Evolutionary conservation across 2,329 filamentous ascomycete species (phyloP).

Genomic region (Claviceps monticola): DNA sequence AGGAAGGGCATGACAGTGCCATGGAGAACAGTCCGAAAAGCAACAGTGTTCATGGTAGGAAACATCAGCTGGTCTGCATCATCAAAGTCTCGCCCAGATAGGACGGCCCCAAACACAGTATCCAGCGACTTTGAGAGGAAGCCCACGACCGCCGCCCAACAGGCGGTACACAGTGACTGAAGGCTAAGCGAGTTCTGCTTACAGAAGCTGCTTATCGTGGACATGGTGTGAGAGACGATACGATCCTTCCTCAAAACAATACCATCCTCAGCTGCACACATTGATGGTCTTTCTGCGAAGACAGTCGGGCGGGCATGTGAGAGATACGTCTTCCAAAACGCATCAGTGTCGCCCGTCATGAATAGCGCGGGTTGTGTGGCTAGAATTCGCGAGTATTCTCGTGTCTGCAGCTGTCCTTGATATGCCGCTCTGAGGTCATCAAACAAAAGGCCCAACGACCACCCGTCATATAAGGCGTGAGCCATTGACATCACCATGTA

Average conservation of each 20-base stretch:
- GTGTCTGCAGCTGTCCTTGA: slow-evolving; percentile 21
- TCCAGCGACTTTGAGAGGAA: slow-evolving; percentile 51
- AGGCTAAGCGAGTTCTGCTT: slow-evolving; percentile 52
- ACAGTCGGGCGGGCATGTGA: slow-evolving; percentile 30
- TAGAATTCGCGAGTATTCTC: slow-evolving; percentile 22
- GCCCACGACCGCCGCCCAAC: slow-evolving; percentile 61
- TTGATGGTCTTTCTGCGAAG: slow-evolving; percentile 8
- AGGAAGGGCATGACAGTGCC: slow-evolving; percentile 52
- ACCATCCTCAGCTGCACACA: background rate
- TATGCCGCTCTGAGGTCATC: slow-evolving; percentile 57
- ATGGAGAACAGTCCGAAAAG: slow-evolving; percentile 58
- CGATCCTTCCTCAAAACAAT: slow-evolving; percentile 7
- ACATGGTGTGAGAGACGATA: background rate
- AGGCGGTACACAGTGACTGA: slow-evolving; percentile 63
- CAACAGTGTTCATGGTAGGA: slow-evolving; percentile 85
- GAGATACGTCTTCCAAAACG: slow-evolving; percentile 63
- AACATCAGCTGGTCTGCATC: slow-evolving; percentile 57
- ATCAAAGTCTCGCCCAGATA: slow-evolving; percentile 72
- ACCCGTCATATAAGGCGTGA: slow-evolving; percentile 83
- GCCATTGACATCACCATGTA: slow-evolving; percentile 57
- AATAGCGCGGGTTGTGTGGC: slow-evolving; percentile 4
- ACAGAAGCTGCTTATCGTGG: slow-evolving; percentile 40
- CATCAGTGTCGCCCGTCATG: slow-evolving; percentile 10
- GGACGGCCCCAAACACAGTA: slow-evolving; percentile 66
- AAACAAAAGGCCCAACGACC: slow-evolving; percentile 65